These are phyloP conservation scores for Chlorencoelia australis DNA, from an alignment of 2,329 filamentous ascomycete genomes.

Conservation along the genomic window DNA sequence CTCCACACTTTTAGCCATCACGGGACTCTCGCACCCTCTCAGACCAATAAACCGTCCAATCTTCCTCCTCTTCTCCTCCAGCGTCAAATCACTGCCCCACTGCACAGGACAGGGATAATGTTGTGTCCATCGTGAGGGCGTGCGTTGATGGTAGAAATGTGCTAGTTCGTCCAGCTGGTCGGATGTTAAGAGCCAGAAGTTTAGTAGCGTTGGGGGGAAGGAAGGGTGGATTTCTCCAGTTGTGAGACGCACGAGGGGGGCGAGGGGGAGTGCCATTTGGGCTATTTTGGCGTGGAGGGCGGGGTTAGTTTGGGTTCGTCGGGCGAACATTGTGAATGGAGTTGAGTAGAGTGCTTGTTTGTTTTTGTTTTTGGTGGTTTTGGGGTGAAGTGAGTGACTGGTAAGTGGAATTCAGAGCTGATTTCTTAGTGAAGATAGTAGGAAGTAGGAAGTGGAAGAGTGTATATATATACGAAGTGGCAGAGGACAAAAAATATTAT, in stretches of 20 bases:
- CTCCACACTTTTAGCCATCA: constrained; percentile 21
- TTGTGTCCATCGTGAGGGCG: constrained; percentile 41
- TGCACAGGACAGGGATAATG: constrained; percentile 60
- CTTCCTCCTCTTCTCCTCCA: constrained; percentile 57
- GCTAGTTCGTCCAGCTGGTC: constrained; percentile 59
- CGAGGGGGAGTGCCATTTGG: constrained; percentile 55
- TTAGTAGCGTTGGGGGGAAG: constrained; percentile 57
- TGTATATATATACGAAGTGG: constrained; percentile 3
- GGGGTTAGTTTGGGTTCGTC: constrained; percentile 30
- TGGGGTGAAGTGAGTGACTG: background rate
- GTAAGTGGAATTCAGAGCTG: background rate
- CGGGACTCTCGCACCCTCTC: constrained; percentile 47
- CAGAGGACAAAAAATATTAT: constrained; percentile 6
- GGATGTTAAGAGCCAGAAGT: constrained; percentile 66
- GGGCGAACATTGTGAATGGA: background rate
- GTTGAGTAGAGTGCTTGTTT: background rate
- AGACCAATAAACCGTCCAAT: constrained; percentile 68
- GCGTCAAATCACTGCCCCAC: constrained; percentile 43
- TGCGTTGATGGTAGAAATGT: constrained; percentile 63
- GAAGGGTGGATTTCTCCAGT: constrained; percentile 52
- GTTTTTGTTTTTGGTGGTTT: background rate
- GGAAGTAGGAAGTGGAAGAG: background rate
- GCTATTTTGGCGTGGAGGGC: constrained; percentile 50
- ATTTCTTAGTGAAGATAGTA: background rate
- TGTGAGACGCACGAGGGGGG: constrained; percentile 54